A percentile compares a stretch with the other conserved stretches of the same genome.
Conservation (phyloP, 2,329 filamentous ascomycete genomes). For the Fusarium neocosmosporiellum region DNA sequence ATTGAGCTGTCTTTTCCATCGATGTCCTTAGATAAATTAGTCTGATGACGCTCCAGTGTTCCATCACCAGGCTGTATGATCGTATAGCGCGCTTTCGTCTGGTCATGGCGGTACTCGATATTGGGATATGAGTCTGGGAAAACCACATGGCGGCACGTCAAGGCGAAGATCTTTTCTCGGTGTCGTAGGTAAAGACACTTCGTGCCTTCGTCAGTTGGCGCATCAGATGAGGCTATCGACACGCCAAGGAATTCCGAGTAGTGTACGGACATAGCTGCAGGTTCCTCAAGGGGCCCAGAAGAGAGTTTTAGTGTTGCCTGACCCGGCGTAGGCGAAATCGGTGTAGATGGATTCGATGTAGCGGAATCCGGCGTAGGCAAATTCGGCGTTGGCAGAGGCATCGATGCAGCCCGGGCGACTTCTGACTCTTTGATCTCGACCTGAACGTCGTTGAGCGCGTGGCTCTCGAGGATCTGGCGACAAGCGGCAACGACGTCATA, state of each 20-base stretch:
- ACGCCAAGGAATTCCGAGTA: background rate
- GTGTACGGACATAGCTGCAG: no score
- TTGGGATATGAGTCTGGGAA: background rate
- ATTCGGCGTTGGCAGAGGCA: background rate
- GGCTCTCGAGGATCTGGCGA: background rate
- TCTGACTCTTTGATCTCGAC: constrained; percentile 16
- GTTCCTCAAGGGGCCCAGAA: background rate
- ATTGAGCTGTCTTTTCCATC: no score
- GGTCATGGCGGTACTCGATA: background rate
- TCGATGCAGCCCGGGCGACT: background rate
- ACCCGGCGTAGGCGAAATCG: no score
- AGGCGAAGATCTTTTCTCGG: background rate
- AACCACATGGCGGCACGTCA: constrained; percentile 20
- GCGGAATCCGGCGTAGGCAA: background rate
- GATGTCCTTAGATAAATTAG: no score
- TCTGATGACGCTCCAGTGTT: no score
- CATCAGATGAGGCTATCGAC: background rate
- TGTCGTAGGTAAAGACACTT: constrained; percentile 15
- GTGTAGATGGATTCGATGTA: background rate
- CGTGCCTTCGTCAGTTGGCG: background rate
- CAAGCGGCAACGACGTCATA: background rate
- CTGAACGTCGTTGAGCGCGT: constrained; percentile 1
- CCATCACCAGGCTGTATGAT: no score
- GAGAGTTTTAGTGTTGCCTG: background rate
- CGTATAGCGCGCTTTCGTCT: background rate